Base-by-base conservation (phyloP, 176 grass and related monocot species). In the Aegilops bicornis region DNA sequence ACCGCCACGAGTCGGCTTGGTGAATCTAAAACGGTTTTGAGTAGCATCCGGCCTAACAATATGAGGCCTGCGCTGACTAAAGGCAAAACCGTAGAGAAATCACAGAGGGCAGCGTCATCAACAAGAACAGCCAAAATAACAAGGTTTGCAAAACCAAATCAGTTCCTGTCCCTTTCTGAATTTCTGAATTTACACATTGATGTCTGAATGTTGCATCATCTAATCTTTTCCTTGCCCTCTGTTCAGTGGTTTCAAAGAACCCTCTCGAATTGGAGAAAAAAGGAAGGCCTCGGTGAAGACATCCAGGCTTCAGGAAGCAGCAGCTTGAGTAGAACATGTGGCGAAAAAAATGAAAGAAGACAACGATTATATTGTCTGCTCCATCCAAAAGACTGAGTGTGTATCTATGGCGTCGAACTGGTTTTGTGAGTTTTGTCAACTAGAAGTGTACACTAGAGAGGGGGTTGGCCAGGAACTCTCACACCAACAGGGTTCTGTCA, bases 331-430 rank as follows among this genome's bases (percentile, higher is more conserved):
- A 50, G 22, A 37, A 63, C 74, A 77, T 27, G 40, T 56, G 30
- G 43, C 43, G 30, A 2, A 31, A 48, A 24, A 17, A 15, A 25
- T 15, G 48, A 64, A 9, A 27, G 42, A 81, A 20, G 86, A 88
- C 86, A 88, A 82, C 3, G 19, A 35, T 88, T 85, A 78, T 88
- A 88, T 88, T 88, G 90, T 91, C 82, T 78, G 64, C 24, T 81
- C 62, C 69, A 64, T 81, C 48, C 82, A 81, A 24, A 24, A 59
- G 50, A 25, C 11, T 31, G 40, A 16, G 23, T 69, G 12, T 87
- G 35, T 84, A 79, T 90, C 64, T 87, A 86, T 20, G 1, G 14
- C 6, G 4, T 73, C 14, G 31, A 47, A 36, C 79, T 73, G 32
- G 3, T 37, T 82, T 68, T 10, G 1, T 33, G 9, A 31, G 33